Base-by-base conservation (phyloP, 1,284 basidiomycete species). In the Amylostereum chailletii region DNA sequence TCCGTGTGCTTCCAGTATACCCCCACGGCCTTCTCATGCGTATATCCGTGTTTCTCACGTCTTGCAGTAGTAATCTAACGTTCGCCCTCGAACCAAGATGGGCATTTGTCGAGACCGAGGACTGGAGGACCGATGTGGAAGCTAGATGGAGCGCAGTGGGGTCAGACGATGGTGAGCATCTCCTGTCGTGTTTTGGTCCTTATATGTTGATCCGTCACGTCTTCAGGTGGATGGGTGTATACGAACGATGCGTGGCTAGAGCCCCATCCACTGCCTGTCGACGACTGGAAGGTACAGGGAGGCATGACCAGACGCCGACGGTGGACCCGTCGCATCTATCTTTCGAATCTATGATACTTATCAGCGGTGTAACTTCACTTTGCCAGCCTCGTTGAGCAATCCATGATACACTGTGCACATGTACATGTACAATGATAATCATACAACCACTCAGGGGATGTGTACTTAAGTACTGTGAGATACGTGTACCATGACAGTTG, bases 211-310 rank as follows among this genome's bases (percentile, higher is more conserved):
- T 31, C 37, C 32, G 36, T 33, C 49, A 38, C 38, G 50, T 8
- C 41, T 53, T 2, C 51, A 82, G 86, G 76, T 58, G 86, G 85
- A 4, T 89, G 86, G 85, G 76, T 86, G 10, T 88, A 89, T 57
- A 83, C 83, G 3, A 84, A 85, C 52, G 84, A 88, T 54, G 66
- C 72, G 0, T 88, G 86, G 86, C 68, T 75, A 7, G 70, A 79
- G 45, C 70, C 77, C 0, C 67, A 67, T 1, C 62, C 71, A 6
- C 61, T 52, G 33, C 70, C 61, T 51, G 65, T 55, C 57, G 75
- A 68, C 52, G 72, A 70, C 38, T 71, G 74, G 65, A 68, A 58
- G 58, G 57, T 53, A 29, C 44, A 55, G 7, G 62, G 72, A 3
- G 75, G 75, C 31, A 71, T 81, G 49, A 86, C 83, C n/a, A 65